Evolutionary conservation across 108 stramenopile species (phyloP), one percentile per base, ranked within the genome.

Genomic region (Nitzschia palea): DNA sequence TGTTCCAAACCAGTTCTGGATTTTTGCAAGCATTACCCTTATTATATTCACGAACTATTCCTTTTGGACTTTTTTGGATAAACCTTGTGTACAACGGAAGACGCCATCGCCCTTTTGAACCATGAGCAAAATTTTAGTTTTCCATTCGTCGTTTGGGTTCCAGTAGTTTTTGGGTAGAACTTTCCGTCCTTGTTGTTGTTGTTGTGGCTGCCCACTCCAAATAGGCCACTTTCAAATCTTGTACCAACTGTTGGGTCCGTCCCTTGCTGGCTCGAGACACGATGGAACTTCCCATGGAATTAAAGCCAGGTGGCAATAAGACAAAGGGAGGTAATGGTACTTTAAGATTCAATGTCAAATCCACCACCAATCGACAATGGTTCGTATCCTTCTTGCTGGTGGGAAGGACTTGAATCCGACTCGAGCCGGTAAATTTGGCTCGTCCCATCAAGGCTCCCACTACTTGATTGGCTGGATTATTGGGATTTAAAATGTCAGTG

Each of bases 231-330:
- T 67, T 47, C 14, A 77, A 25, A 20, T 71, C 52, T 18, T 44
- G 18, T 54, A 83, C 27, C 31, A 67, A 62, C 35, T 69, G 28
- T 32, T 68, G 37, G 20, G 76, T 31, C 34, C 82, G 54, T 10
- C 62, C 56, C 23, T 51, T 54, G 37, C 82, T 76, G 17, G 82
- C 73, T 29, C 72, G n/a, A 55, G 67, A 51, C 4, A 83, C 76
- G 65, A 83, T 83, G 17, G 69, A 62, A 68, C 66, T 58, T 35
- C 82, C 82, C 52, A 83, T 73, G 0, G 67, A 20, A 65, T 80
- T 80, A 37, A 83, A 83, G 15, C 82, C 82, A 6, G 82, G 82
- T 8, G 82, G 82, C 12, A 83, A 18, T 28, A 74, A 76, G 4
- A 83, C 4, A 8, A 83, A 53, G n/a, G 52, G 63, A 4, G 82